Evolutionary conservation across 2,329 filamentous ascomycete genomes (phyloP), one percentile per base, ranked within the genome.

Genomic region (Tolypocladium guangdongense): DNA sequence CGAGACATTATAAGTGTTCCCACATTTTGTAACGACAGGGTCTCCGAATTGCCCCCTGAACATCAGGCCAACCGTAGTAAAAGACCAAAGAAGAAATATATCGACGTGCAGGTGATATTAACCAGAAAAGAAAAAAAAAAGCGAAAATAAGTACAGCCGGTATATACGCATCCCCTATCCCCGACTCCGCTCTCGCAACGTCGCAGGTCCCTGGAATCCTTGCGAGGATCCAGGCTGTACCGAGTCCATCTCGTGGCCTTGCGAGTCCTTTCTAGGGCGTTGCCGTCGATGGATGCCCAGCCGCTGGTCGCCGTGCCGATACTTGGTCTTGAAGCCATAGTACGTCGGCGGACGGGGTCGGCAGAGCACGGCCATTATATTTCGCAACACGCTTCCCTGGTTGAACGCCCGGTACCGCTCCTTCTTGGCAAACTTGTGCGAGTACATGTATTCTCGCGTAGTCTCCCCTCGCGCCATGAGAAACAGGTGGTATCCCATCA

Each of bases 391-490:
- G 59, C 75, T 86, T 37, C 84, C 85, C 64, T 95, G 90, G 2
- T 84, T 91, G 62, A 95, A 99, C 1, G 93, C 90, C 45, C 91
- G 79, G 69, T 96, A 95, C 14, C 93, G 83, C 67, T 99, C 92
- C 62, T 87, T 86, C 72, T 93, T 95, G 58, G 86, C 75, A 67
- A 99, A 97, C 69, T 97, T 97, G 71, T 96, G 90, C 5, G 88
- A 91, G 71, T 95, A 96, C 59, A 99, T 82, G 68, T 96, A 96
- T 70, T 99, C 93, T 60, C 93, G 80, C 1, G 93, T 99, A 0
- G 92, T 99, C 74, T 99, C 92, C 49, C 92, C 93, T 35, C 92
- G 80, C 7, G 83, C 87, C 73, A 95, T 90, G 45, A 99, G 78
- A 72, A 95, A 96, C 48, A 97, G 66, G 70, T 99, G 93, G 67